Evolutionary conservation across 2,329 filamentous ascomycete genomes (phyloP), one percentile per base, ranked within the genome.

Genomic region (Colletotrichum australisinense): DNA sequence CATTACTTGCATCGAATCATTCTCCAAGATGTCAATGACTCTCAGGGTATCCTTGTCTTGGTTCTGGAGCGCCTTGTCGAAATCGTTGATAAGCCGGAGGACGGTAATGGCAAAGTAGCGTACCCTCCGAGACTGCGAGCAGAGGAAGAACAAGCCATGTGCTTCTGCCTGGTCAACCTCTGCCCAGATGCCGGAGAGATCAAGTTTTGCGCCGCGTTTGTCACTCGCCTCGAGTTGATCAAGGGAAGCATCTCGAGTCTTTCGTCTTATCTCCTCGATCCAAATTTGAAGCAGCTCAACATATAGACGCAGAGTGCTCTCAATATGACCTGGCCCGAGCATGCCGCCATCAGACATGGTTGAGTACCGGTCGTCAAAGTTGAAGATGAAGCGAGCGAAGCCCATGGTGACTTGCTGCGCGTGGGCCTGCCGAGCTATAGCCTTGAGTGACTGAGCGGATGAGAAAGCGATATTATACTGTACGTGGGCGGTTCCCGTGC

Each of bases 281-380:
- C 97, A 99, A 52, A 99, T 98, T 75, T 95, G 92, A 14, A 99
- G 87, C 5, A 99, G 85, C 82, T 99, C 95, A 32, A 98, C 94
- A 78, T 99, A 99, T 12, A 99, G 88, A 75, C 93, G 93, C 24
- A 99, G 83, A 0, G 97, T 99, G 76, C 93, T 98, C 81, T 99
- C 97, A 70, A 99, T 98, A 79, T 99, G 97, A 5, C 93, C 94
- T 42, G 94, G 92, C 0, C 96, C 97, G 28, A 99, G 91, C 92
- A 99, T 97, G 2, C 97, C 97, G 38, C 97, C 97, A 79, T 99
- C 97, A 11, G 95, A 98, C 92, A 98, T 98, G 38, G 97, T 98
- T 1, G 96, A 95, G 81, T 99, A 99, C 28, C 95, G 92, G 76
- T 97, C 95, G 81, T 99, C 97, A 81, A 98, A 99, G 77, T 97